Base-by-base conservation (phyloP, 768 basidiomycete genomes). In the Lentinula lateritia region DNA sequence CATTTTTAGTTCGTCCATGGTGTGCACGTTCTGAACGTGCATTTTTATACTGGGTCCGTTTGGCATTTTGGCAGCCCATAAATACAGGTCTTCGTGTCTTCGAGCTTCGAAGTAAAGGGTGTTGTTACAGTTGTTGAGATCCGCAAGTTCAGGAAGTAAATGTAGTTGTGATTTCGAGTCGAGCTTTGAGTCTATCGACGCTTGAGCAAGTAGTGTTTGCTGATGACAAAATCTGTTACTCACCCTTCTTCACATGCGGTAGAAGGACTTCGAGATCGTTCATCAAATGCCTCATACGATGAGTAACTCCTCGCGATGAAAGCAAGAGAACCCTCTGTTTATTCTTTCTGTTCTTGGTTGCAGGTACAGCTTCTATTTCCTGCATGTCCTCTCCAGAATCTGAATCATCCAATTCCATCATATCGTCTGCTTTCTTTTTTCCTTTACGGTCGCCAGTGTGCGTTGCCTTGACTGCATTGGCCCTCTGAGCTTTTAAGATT, bases 1-100 rank as follows among this genome's bases (percentile, higher is more conserved):
- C 95, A 99, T 92, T 78, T 98, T 98, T 65, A 99, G 81, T 74
- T 99, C 97, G 76, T 98, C 97, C 97, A 98, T 98, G 46, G 97
- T 99, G 73, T 99, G 97, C 59, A 96, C 82, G 70, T 98, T 99
- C 75, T 97, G 95, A 15, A 98, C 96, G 70, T 98, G 97, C 80
- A 98, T 83, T 74, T 98, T 98, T 70, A 95, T 86, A 69, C 92
- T 95, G 13, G 97, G 97, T 9, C 97, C 97, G 69, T 99, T 99
- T 20, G 97, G 97, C 39, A 95, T 92, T 73, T 98, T 95, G 12
- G 92, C 87, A 36, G 94, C 90, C 97, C 97, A 99, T 62, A 98
- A 73, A 69, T 98, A 99, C 54, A 99, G 79, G 69, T 98, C 96
- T 70, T 97, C 93, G 68, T 98, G 93, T 58, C 95, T 79, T 54